Evolutionary conservation across 2,329 filamentous ascomycete genomes (phyloP), one percentile per base, ranked within the genome.

Genomic region (Gaeumannomyces sp.): DNA sequence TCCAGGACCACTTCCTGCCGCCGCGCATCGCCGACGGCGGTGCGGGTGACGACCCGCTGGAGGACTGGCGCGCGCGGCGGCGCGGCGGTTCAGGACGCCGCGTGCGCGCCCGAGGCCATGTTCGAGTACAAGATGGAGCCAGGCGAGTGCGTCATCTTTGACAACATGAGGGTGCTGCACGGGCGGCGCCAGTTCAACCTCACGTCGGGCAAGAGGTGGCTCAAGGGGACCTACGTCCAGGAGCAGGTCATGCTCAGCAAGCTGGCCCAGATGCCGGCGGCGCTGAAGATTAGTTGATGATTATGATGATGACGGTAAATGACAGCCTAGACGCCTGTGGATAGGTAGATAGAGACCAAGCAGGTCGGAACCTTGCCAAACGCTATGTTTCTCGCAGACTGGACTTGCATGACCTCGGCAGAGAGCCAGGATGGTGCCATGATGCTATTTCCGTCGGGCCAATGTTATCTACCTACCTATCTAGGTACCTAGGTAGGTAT

Each of bases 61-160:
- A 59, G 61, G 11, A 56, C 28, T 73, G 73, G 74, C 66, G 67
- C 66, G 67, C 56, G 64, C 53, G n/a, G 82, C 83, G 0, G 81
- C 84, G 1, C 73, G 76, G 45, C 72, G 74, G 2, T 92, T 96
- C 70, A 82, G 87, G 66, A 73, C 0, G 68, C 84, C 0, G 76
- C 95, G 29, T 87, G 91, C 68, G 72, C 79, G 0, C 76, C 81
- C 0, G 73, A 78, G 4, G 85, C 85, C 66, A 76, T 92, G 64
- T 89, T 89, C 72, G 83, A 94, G 78, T 81, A 89, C 66, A 89
- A 89, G 75, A 80, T 97, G 75, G 79, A 86, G 64, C 87, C 90
- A 4, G 95, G 94, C 3, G 91, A 97, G 72, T 96, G 92, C 73
- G 93, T 93, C 16, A 83, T 99, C n/a, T 98, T 99, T 73, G 89